Percentiles rank a stretch among this genome's conserved stretches.
Conservation (phyloP, 805 yeast species). For the Hanseniaspora occidentalis region DNA sequence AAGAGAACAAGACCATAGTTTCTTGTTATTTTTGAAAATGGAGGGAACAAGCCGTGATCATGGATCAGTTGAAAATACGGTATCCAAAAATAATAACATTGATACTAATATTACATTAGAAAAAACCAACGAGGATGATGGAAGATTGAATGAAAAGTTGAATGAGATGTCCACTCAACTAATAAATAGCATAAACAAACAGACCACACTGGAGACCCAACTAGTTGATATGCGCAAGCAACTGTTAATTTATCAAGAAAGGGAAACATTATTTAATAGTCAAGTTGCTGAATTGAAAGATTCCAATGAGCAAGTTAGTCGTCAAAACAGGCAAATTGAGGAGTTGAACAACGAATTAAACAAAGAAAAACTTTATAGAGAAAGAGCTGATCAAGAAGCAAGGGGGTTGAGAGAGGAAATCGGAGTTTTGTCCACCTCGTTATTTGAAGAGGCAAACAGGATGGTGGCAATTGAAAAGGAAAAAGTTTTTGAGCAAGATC, state of each 20-base stretch:
- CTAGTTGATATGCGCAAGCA: slow-evolving; percentile 29
- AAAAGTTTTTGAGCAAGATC: slow-evolving; percentile 46
- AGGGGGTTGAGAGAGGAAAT: slow-evolving; percentile 56
- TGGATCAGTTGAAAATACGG: no score
- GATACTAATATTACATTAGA: no score
- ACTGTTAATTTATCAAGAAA: slow-evolving; percentile 19
- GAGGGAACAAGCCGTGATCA: no score
- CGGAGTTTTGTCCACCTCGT: slow-evolving; percentile 63
- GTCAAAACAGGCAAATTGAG: slow-evolving; percentile 23
- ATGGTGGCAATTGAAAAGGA: slow-evolving; percentile 74
- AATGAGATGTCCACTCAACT: slow-evolving; percentile 45
- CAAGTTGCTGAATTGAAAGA: slow-evolving; percentile 23
- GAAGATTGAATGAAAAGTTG: slow-evolving; percentile 41
- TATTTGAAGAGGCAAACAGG: slow-evolving; percentile 73
- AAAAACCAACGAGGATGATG: slow-evolving; percentile 24
- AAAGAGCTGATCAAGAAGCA: slow-evolving; percentile 46
- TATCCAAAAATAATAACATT: no score
- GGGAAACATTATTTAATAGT: slow-evolving; percentile 14
- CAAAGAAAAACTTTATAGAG: slow-evolving; percentile 23
- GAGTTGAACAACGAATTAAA: slow-evolving; percentile 18
- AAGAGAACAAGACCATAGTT: no score
- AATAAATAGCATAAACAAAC: slow-evolving; percentile 47
- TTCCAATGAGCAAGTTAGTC: slow-evolving; percentile 16
- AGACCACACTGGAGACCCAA: slow-evolving; percentile 41
- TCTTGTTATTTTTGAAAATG: no score